Evolutionary conservation across 2,329 filamentous ascomycete genomes (phyloP), one percentile per base, ranked within the genome.

Genomic region (Sporothrix schenckii): DNA sequence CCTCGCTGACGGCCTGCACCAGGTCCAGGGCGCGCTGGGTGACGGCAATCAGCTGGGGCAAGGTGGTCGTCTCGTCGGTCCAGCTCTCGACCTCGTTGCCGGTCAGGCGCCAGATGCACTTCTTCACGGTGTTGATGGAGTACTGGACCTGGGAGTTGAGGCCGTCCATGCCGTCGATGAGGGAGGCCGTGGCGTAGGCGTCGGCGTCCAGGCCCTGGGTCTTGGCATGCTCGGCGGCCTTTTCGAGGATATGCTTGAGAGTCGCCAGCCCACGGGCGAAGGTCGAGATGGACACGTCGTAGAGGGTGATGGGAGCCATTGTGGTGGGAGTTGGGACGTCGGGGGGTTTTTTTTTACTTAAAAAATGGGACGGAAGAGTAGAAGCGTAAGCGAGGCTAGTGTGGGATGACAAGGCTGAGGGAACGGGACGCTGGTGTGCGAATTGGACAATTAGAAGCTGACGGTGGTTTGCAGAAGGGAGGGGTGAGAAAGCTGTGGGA

Each of bases 81-180:
- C 73, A 77, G 16, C 63, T 72, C 49, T 74, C 75, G 16, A 73
- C 30, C 3, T 74, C 69, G 24, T 67, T 60, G 60, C 76, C 76
- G 1, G 75, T 75, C 39, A 80, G 63, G 50, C 75, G 74, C 72
- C 74, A 72, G 47, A 81, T 53, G 52, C 73, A 70, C 67, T 76
- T 75, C 73, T 76, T 77, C 73, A 74, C 74, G 0, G 75, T 76
- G 72, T 77, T 77, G 34, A 34, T 68, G 76, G 77, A 9, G 75
- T 76, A 41, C 67, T 78, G 76, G 16, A 81, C 74, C 70, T 82
- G 80, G 75, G 79, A 79, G 49, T 66, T 72, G 24, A 82, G 75
- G 16, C 79, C 78, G 16, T 74, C 72, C 78, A 81, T 81, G 75
- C 81, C 80, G 1, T 77, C 74, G 54, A 70, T 53, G 1, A 82